These are phyloP conservation scores for Neurospora sp. DNA, from an alignment of 495 filamentous ascomycete genomes.

Conservation along the genomic window DNA sequence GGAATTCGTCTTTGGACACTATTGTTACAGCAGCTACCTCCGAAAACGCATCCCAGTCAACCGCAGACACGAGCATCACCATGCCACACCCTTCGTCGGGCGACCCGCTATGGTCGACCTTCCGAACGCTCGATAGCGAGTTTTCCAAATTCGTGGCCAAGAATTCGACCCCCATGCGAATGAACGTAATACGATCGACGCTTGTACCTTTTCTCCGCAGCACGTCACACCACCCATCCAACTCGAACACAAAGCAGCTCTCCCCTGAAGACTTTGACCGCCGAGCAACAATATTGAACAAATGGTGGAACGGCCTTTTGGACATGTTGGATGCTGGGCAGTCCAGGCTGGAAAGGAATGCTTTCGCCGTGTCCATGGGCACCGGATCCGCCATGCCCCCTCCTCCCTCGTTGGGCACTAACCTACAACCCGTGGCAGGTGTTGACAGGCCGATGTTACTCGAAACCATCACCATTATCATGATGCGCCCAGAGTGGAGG, in stretches of 20 bases:
- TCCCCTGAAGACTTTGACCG: conserved; percentile 80
- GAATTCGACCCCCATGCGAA: conserved; percentile 66
- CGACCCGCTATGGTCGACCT: conserved; percentile 86
- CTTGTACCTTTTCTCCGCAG: conserved; percentile 78
- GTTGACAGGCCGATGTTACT: conserved; percentile 61
- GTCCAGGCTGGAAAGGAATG: conserved; percentile 39
- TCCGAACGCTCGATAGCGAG: conserved; percentile 72
- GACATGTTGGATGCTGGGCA: conserved; percentile 67
- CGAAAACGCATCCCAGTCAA: conserved; percentile 50
- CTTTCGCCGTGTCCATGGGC: conserved; percentile 32
- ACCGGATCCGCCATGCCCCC: conserved; percentile 6
- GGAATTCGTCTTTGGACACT: conserved; percentile 38
- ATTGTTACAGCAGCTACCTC: conserved; percentile 44
- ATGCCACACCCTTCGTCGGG: conserved; percentile 42
- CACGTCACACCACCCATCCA: conserved; percentile 61
- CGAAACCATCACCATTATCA: conserved; percentile 77
- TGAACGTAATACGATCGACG: conserved; percentile 64
- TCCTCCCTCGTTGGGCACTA: conserved; percentile 49
- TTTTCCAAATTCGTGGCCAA: conserved; percentile 69
- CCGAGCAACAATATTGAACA: conserved; percentile 72
- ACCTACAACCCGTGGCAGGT: conserved; percentile 24
- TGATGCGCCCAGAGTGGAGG: conserved; percentile 91
- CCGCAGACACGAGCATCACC: conserved; percentile 24
- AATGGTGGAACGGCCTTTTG: conserved; percentile 90
- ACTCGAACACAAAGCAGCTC: conserved; percentile 39